Evolutionary conservation across 352 stramenopile genomes (phyloP).

Genomic region (Phytopythium sindhum): DNA sequence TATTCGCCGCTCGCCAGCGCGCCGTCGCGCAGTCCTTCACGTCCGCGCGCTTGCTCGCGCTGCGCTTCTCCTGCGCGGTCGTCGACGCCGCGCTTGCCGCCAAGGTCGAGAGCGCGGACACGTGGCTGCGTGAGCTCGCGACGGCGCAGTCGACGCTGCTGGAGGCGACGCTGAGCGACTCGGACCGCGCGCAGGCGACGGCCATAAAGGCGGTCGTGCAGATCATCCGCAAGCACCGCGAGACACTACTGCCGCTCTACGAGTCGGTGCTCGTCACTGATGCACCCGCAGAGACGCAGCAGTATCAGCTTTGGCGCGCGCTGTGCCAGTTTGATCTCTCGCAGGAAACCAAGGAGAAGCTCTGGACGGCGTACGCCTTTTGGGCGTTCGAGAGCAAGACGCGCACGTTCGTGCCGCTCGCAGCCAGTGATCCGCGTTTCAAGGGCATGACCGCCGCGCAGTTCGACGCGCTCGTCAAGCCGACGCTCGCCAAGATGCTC

Average conservation of each 20-base stretch:
- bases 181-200: constrained; percentile 33
- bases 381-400: constrained; percentile 83
- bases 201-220: constrained; percentile 41
- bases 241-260: constrained; percentile 39
- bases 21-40: constrained; percentile 50
- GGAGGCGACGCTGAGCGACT: constrained; percentile 52
- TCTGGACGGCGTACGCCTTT: constrained; percentile 57
- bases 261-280: constrained; percentile 20
- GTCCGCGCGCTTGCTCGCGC: constrained; percentile 41
- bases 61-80: constrained; percentile 60
- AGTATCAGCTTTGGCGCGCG: constrained; percentile 64
- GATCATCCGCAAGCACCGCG: constrained; percentile 39
- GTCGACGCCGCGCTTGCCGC: constrained; percentile 28
- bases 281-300: constrained; percentile 28
- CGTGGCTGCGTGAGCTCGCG: constrained; percentile 52
- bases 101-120: constrained; percentile 7
- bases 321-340: constrained; percentile 35
- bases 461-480: constrained; percentile 67
- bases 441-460: constrained; percentile 45
- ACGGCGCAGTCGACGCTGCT: constrained; percentile 46
- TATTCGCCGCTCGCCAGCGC: constrained; percentile 37
- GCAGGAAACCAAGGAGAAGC: constrained; percentile 28
- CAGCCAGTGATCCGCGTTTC: constrained; percentile 42
- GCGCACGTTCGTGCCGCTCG: constrained; percentile 35
- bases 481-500: constrained; percentile 66